A percentile compares a stretch with the other conserved stretches of the same genome.
Evolutionary conservation across 2,329 filamentous ascomycete species (phyloP).

Genomic region (Seiridium cupressi): DNA sequence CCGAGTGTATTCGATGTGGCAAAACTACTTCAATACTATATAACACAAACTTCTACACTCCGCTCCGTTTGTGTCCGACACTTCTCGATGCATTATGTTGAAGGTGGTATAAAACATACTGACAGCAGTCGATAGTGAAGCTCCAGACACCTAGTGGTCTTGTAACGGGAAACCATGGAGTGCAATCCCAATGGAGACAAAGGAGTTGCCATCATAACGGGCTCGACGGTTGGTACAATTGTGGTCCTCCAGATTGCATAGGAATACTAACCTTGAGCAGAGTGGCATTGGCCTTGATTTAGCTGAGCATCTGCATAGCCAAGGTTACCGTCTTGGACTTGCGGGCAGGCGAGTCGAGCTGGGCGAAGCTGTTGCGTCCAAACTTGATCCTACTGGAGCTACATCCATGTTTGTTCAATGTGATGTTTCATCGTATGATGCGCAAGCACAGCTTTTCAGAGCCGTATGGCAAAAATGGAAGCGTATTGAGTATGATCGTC

Average conservation of each 20-base stretch:
- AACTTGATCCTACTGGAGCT: neutral
- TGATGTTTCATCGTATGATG: neutral
- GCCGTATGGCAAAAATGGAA: neutral
- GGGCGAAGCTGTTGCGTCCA: neutral
- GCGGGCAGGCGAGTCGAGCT: neutral
- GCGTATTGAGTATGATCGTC: neutral
- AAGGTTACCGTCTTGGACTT: neutral
- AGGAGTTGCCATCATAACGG: slow-evolving; percentile 3
- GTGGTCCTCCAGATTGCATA: neutral
- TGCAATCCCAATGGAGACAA: neutral
- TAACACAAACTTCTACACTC: too few relatives aligned
- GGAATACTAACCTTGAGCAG: neutral
- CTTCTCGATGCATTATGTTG: too few relatives aligned
- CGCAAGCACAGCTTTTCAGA: neutral
- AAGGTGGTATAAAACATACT: too few relatives aligned
- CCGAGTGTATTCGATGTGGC: too few relatives aligned
- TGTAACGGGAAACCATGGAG: too few relatives aligned
- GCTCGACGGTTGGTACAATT: neutral
- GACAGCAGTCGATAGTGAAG: too few relatives aligned
- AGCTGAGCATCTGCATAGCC: neutral
- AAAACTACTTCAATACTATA: too few relatives aligned
- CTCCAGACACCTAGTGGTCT: too few relatives aligned
- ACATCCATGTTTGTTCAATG: neutral
- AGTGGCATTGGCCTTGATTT: slow-evolving; percentile 5
- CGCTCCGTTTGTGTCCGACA: too few relatives aligned